Evolutionary conservation across 129 eudicot genomes (phyloP), one percentile per base, ranked within the genome.

Genomic region (Scalesia atractyloides): DNA sequence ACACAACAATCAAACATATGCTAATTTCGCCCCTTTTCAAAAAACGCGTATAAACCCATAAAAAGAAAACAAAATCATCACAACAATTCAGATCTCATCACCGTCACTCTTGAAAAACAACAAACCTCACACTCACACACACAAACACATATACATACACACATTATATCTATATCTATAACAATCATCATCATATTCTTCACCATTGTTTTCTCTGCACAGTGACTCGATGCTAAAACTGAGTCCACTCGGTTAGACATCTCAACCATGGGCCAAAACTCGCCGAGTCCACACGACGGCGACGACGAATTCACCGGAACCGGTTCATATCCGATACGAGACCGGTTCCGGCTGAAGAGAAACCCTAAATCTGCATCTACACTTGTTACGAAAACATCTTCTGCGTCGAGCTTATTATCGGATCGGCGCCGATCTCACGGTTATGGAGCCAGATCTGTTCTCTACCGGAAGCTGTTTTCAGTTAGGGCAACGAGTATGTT

Each of bases 291-390:
- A 49, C 78, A 66, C 76, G 80, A 70, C 81, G 82, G 57, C 75
- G 77, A 83, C 72, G 77, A 71, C 66, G 69, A 60, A 69, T 64
- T 60, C 46, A 59, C 64, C 43, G 50, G 30, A 68, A 26, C 72
- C 76, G 83, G 60, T 49, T 75, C 83, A 12, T 83, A 66, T 44
- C 85, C 98, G 51, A 85, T 84, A 76, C 87, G 93, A 47, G 95
- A 85, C 82, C 90, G 96, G 0, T 86, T 87, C 68, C 86, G 84
- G 37, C 80, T 85, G 76, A 92, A 92, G 72, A 84, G 95, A 65
- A 87, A 76, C 80, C 89, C 92, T 74, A 78, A 78, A 73, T 41
- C 75, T 33, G 18, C 9, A 41, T 63, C 78, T 39, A 67, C 30
- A 62, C 17, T 33, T 60, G 66, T 75, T 58, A 66, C 54, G 9